These are phyloP conservation scores for Penicillium sp. DNA, from an alignment of 2,329 filamentous ascomycete genomes.

Conservation along the genomic window DNA sequence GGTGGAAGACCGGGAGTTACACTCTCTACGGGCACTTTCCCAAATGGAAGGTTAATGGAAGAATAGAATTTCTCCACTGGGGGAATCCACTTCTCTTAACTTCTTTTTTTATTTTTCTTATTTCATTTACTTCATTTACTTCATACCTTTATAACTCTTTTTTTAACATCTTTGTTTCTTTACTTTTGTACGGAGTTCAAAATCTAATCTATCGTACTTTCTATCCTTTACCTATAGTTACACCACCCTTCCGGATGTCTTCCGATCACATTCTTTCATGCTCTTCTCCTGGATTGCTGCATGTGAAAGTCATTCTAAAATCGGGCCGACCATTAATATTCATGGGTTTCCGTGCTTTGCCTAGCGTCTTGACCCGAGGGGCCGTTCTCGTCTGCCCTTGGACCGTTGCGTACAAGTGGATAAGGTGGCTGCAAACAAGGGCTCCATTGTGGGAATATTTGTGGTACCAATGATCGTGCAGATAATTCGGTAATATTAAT, in stretches of 20 bases:
- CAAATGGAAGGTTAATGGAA: conserved; percentile 7
- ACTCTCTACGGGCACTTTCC: neutral
- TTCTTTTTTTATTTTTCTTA: neutral
- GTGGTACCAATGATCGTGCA: neutral
- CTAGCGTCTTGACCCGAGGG: conserved; percentile 13
- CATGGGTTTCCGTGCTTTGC: neutral
- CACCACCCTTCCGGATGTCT: conserved; percentile 6
- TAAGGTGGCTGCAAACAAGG: conserved; percentile 13
- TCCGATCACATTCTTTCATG: conserved; percentile 9
- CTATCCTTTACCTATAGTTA: neutral
- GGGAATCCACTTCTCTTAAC: neutral
- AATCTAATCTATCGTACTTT: neutral
- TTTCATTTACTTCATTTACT: neutral
- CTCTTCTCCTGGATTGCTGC: conserved; percentile 7
- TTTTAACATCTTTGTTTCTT: neutral
- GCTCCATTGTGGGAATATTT: neutral
- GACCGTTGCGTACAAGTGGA: conserved; percentile 8
- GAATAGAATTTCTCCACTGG: conserved; percentile 2
- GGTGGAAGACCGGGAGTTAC: conserved; percentile 18
- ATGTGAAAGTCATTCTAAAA: conserved; percentile 9
- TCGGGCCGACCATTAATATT: conserved; percentile 11
- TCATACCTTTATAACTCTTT: neutral
- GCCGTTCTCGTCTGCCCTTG: conserved; percentile 4
- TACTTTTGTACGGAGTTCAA: neutral
- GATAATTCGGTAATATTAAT: neutral